These are phyloP conservation scores for Trametes cingulata DNA, from an alignment of 768 basidiomycete species.

Conservation along the genomic window DNA sequence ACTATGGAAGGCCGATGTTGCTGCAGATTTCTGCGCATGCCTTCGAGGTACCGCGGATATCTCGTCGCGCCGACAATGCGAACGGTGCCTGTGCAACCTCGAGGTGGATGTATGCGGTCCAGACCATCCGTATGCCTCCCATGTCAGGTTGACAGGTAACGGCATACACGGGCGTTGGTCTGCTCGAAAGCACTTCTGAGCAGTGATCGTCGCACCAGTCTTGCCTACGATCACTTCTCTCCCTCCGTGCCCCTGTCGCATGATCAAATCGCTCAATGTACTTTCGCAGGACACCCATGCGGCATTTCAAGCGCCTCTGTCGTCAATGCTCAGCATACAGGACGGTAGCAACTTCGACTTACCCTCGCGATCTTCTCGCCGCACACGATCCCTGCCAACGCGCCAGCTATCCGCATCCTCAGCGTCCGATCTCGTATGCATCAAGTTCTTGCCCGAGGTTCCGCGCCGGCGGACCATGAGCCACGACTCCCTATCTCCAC, in stretches of 20 bases:
- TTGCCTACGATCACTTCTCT: too few relatives aligned
- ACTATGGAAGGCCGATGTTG: neutral
- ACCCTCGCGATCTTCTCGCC: conserved; percentile 25
- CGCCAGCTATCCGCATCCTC: neutral
- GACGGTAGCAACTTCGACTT: conserved; percentile 46
- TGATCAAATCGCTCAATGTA: too few relatives aligned
- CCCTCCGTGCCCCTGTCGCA: too few relatives aligned
- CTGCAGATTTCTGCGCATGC: neutral
- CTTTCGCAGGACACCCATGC: conserved; percentile 41
- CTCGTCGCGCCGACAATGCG: neutral
- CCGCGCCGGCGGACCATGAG: conserved; percentile 12
- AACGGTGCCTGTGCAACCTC: too few relatives aligned
- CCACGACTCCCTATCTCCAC: neutral
- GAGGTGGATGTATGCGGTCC: too few relatives aligned
- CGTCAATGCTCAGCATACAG: conserved; percentile 43
- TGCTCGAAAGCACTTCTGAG: too few relatives aligned
- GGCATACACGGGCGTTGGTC: too few relatives aligned
- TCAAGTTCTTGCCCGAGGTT: conserved; percentile 4
- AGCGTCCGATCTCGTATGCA: conserved; percentile 6
- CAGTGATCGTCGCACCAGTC: too few relatives aligned
- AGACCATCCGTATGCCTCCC: too few relatives aligned
- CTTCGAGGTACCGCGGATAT: neutral
- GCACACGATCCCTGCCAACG: neutral
- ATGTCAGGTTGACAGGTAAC: too few relatives aligned
- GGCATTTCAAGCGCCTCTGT: conserved; percentile 42